A percentile compares a stretch with the other conserved stretches of the same genome.
phyloP scores from a whole-genome alignment of 495 filamentous ascomycete genomes.

The Neohortaea acidophila region DNA sequence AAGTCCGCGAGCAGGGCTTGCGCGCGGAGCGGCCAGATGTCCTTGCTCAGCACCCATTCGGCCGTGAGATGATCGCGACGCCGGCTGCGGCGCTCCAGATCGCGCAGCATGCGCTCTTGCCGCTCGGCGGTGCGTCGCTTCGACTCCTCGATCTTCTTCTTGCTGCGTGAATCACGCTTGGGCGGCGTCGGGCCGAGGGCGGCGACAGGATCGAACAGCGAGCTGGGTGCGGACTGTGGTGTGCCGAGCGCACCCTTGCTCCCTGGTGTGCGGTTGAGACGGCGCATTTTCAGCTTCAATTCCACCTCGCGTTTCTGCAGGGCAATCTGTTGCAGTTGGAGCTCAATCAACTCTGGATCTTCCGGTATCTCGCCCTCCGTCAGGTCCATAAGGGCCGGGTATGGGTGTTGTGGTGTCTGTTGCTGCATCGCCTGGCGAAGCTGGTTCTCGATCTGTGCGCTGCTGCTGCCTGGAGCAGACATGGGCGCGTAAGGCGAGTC shows the following conservation, averaged over 20 bases:
- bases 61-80: slow-evolving; percentile 17
- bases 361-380: slow-evolving; percentile 10
- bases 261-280: no score
- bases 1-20: slow-evolving; percentile 14
- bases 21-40: slow-evolving; percentile 18
- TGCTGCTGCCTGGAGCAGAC: neutral
- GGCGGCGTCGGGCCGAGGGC: slow-evolving; percentile 1
- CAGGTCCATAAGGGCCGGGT: slow-evolving; percentile 3
- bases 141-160: slow-evolving; percentile 19
- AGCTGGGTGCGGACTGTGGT: slow-evolving; percentile 4
- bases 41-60: slow-evolving; percentile 18
- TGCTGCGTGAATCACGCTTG: slow-evolving; percentile 15
- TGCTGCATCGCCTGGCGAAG: slow-evolving; percentile 13
- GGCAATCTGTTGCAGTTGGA: slow-evolving; percentile 14
- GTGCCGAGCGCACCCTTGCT: slow-evolving; percentile 2
- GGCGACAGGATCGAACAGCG: slow-evolving; percentile 7
- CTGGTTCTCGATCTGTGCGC: slow-evolving; percentile 8
- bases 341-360: slow-evolving; percentile 15
- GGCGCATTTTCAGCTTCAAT: slow-evolving; percentile 14
- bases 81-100: slow-evolving; percentile 12
- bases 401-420: slow-evolving; percentile 7
- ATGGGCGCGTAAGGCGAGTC: slow-evolving; percentile 16
- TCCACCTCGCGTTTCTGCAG: slow-evolving; percentile 17
- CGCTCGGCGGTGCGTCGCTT: slow-evolving; percentile 13
- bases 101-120: slow-evolving; percentile 14